Base-by-base conservation (phyloP, 805 yeast species). In the Metschnikowia lochheadii region DNA sequence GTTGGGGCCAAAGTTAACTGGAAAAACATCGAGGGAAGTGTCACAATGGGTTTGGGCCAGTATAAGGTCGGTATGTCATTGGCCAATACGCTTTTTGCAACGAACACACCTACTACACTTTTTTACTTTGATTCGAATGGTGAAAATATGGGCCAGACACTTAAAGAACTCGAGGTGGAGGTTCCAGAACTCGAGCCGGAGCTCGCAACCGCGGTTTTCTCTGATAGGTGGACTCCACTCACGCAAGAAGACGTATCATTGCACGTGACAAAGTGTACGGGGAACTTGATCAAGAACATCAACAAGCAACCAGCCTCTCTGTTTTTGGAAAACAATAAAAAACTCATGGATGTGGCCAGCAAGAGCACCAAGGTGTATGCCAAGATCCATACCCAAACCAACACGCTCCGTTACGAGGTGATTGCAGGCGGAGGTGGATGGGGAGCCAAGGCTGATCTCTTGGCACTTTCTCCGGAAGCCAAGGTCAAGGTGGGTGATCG, bases 401-500 rank as follows among this genome's bases (percentile, higher is more conserved):
- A 44, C 21, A n/a, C 10, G 39, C 14, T 37, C 48, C 68, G 75
- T 48, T 78, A 68, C 62, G 78, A 79, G 59, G 82, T 85, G 18
- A 72, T 82, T 34, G 90, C 88, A 5, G 90, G 90, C 3, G 90
- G 90, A 2, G 85, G 89, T 2, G 83, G 84, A 2, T 85, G 89
- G 89, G 87, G 89, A 1, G 80, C 83, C 29, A 79, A 84, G 49
- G 82, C 86, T 2, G 79, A 79, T 33, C 79, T 82, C 62, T 70
- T 85, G n/a, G 90, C 82, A 1, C 62, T 85, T 11, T 85, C 85
- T 29, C 84, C 88, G 1, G 76, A 76, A 2, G 84, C 84, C 1
- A 59, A 67, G 20, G 58, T 77, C 5, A 49, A 49, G 2, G 65
- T 60, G n/a, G 84, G 84, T n/a, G 77, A 75, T 55, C 59, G 62